phyloP scores from a whole-genome alignment of 2,329 filamentous ascomycete genomes.

The Trichophyton rubrum region DNA sequence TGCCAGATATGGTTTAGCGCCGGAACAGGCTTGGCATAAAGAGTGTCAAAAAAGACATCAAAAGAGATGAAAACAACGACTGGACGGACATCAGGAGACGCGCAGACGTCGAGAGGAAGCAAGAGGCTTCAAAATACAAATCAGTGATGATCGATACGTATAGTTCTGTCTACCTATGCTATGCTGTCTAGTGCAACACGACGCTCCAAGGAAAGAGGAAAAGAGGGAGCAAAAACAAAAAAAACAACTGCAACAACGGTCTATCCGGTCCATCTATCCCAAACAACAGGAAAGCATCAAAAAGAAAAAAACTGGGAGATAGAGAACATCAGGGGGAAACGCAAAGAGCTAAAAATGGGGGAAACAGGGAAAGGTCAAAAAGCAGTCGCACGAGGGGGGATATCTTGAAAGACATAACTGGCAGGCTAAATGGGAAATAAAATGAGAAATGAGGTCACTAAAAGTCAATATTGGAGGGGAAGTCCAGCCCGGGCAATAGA shows the following conservation, averaged over 20 bases:
- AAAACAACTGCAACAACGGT: neutral
- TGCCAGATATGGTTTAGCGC: conserved; percentile 2
- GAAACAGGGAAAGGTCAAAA: neutral
- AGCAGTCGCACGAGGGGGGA: conserved; percentile 1
- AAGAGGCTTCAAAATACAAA: neutral
- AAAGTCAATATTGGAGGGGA: neutral
- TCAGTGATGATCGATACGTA: neutral
- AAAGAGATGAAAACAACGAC: neutral
- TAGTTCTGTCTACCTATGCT: conserved; percentile 3
- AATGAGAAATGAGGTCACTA: neutral
- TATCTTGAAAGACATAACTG: neutral
- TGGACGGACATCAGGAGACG: neutral
- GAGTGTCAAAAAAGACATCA: neutral
- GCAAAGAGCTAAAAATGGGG: neutral
- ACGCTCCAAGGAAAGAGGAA: neutral
- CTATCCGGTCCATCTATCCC: conserved; percentile 4
- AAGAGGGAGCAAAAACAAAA: neutral
- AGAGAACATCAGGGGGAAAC: neutral
- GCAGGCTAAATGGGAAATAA: neutral
- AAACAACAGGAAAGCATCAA: neutral
- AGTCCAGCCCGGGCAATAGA: conserved; percentile 2
- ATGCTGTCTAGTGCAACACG: neutral
- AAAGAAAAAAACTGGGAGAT: neutral
- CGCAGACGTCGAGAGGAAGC: neutral
- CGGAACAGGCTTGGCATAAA: neutral